These are phyloP conservation scores for Naematelia encephala DNA, from an alignment of 768 basidiomycete species.

Conservation along the genomic window DNA sequence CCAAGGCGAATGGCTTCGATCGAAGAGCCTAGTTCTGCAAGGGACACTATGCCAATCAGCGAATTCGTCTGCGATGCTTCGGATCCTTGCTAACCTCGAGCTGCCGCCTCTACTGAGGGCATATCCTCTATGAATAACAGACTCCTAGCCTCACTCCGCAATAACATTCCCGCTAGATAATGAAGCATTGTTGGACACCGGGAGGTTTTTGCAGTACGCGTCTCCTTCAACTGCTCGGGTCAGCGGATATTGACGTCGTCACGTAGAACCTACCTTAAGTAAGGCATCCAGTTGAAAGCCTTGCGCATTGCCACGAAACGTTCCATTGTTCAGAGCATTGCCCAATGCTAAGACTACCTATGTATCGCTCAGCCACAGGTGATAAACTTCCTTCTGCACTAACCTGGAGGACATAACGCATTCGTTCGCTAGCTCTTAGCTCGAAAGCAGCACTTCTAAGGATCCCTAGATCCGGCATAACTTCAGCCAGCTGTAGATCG, in stretches of 20 bases:
- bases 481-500: constrained; percentile 77
- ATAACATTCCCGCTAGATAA: constrained; percentile 72
- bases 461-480: constrained; percentile 73
- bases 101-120: constrained; percentile 76
- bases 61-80: not conserved
- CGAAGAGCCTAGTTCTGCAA: constrained; percentile 1
- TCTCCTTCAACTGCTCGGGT: constrained; percentile 69
- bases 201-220: constrained; percentile 65
- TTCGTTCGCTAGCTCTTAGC: constrained; percentile 57
- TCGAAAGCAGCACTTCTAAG: constrained; percentile 69
- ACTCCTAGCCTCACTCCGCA: constrained; percentile 64
- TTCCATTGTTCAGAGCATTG: constrained; percentile 75
- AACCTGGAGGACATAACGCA: constrained; percentile 70
- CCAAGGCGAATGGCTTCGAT: constrained; percentile 6
- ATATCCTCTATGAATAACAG: constrained; percentile 74
- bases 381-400: constrained; percentile 10
- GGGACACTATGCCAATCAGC: constrained; percentile 3
- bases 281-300: constrained; percentile 83
- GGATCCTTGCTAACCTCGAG: constrained; percentile 59
- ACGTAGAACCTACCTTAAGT: constrained; percentile 70
- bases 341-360: constrained; percentile 70
- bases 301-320: constrained; percentile 74
- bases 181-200: constrained; percentile 87
- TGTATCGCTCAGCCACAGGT: not conserved
- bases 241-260: not conserved